phyloP scores from a whole-genome alignment of 2,329 filamentous ascomycete species.

The Bisporella sp. region DNA sequence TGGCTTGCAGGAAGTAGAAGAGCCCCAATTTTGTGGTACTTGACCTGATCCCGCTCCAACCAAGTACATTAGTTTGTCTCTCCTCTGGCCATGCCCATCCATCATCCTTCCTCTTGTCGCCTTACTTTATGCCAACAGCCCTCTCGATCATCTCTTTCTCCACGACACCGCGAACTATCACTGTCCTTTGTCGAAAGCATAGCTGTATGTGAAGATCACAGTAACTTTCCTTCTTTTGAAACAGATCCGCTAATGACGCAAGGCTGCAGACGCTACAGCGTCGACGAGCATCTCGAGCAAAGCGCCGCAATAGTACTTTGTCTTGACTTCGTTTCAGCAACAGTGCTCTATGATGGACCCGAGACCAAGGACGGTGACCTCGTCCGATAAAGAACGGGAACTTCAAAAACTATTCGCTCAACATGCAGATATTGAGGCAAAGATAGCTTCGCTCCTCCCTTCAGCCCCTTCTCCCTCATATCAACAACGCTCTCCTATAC shows the following conservation, averaged over 20 bases:
- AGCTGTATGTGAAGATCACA: neutral
- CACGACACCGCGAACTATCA: slow-evolving; percentile 7
- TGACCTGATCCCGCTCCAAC: neutral
- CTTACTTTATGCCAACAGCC: slow-evolving; percentile 16
- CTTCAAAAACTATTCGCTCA: slow-evolving; percentile 18
- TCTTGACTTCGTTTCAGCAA: neutral
- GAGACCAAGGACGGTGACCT: neutral
- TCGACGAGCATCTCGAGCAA: slow-evolving; percentile 4
- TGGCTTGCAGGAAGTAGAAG: neutral
- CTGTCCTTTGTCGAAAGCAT: slow-evolving; percentile 6
- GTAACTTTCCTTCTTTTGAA: neutral
- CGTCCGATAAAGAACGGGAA: neutral
- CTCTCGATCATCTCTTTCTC: slow-evolving; percentile 11
- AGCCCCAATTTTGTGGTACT: neutral
- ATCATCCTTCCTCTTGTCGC: slow-evolving; percentile 14
- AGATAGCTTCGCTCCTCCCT: slow-evolving; percentile 15
- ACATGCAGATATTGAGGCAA: slow-evolving; percentile 21
- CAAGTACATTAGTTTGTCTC: neutral
- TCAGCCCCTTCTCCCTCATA: slow-evolving; percentile 13
- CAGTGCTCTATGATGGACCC: neutral
- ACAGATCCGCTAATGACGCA: slow-evolving; percentile 5
- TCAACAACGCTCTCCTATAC: slow-evolving; percentile 18
- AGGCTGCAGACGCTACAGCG: slow-evolving; percentile 18
- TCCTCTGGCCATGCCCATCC: slow-evolving; percentile 11
- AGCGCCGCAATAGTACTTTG: slow-evolving; percentile 4